Evolutionary conservation across 2,329 filamentous ascomycete genomes (phyloP).

Genomic region (Sarocladium kiliense): DNA sequence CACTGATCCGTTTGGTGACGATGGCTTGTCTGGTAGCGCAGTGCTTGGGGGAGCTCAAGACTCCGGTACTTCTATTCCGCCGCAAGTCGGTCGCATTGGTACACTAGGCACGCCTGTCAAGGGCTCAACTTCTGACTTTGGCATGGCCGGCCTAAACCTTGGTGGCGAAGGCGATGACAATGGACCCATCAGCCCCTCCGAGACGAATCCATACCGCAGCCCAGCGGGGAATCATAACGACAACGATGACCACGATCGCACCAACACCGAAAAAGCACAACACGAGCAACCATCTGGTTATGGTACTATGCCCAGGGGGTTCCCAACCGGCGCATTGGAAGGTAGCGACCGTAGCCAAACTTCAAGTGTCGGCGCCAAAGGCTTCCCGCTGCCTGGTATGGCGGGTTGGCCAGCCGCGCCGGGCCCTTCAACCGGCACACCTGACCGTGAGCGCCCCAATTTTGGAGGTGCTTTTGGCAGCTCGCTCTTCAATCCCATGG

Average conservation of each 20-base stretch:
- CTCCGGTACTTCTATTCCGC: conserved; percentile 38
- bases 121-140: conserved; percentile 52
- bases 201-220: conserved; percentile 95
- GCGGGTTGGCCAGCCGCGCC: conserved; percentile 57
- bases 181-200: conserved; percentile 84
- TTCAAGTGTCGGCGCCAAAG: conserved; percentile 77
- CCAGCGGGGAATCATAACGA: conserved; percentile 71
- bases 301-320: conserved; percentile 48
- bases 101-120: conserved; percentile 51
- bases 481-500: conserved; percentile 69
- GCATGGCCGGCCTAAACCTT: conserved; percentile 55
- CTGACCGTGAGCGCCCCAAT: conserved; percentile 57
- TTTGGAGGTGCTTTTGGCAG: conserved; percentile 66
- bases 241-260: conserved; percentile 53
- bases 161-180: conserved; percentile 52
- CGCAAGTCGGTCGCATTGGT: conserved; percentile 28
- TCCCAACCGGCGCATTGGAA: conserved; percentile 48
- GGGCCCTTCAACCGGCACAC: conserved; percentile 56
- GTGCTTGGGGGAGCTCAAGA: conserved; percentile 73
- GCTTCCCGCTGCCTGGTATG: conserved; percentile 61
- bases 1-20: conserved; percentile 72
- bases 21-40: conserved; percentile 61
- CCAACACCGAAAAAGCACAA: not conserved
- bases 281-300: conserved; percentile 44
- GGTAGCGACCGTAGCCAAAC: conserved; percentile 89